Base-by-base conservation (phyloP, 2,329 filamentous ascomycete species). In the Claviceps africana region DNA sequence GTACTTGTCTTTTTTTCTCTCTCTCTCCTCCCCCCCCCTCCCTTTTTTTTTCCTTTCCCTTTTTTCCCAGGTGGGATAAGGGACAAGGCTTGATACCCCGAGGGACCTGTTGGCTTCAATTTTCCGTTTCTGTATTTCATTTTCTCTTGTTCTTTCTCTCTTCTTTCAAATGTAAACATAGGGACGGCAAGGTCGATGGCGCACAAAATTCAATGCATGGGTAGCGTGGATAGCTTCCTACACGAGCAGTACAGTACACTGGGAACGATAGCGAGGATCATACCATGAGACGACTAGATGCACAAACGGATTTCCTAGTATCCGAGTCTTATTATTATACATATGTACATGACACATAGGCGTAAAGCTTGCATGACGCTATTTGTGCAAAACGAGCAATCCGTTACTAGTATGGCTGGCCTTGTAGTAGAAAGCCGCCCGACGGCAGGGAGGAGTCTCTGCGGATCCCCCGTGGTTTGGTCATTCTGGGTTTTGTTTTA, bases 71-170 rank as follows among this genome's bases (percentile, higher is more conserved):
- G 17, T n/a, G 19, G 31, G 43, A 19, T 37, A 44, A 59, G 55
- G 55, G 58, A 66, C 62, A 62, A 62, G 61, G 45, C 65, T 59
- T 67, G 67, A 70, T 70, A 70, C 67, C 67, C 67, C 59, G 54
- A 47, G 62, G 59, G 55, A 58, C 58, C 55, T 55, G 55, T 59
- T 53, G 59, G 56, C 56, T 62, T 56, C 43, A 17, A 30, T 51
- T 48, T 51, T 17, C 47, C 50, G 47, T 47, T 40, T 50, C 21
- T 25, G n/a, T 51, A 46, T 50, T 40, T 37, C 39, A 40, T 30
- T 48, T 15, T 37, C 17, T 21, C n/a, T 15, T 31, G 19, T 19
- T 25, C 10, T 37, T 15, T 50, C 21, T 33, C n/a, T 21, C 5
- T 15, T 51, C 31, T n/a, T 50, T 22, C 10, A n/a, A 22, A 21